Percentiles rank a stretch among this genome's conserved stretches.
Conservation (phyloP, 805 yeast genomes). For the Candida morakotiae region DNA sequence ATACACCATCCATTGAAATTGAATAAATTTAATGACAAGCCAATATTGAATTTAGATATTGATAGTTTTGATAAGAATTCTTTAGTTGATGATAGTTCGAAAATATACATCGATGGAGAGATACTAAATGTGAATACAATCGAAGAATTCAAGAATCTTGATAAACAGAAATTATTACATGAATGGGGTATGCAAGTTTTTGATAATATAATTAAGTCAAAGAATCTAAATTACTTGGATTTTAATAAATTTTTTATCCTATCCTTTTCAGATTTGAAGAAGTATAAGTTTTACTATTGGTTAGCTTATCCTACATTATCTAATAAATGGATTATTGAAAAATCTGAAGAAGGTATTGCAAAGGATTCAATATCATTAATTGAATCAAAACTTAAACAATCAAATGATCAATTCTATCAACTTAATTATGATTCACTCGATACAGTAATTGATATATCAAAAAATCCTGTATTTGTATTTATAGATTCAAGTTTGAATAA, state of each 20-base stretch:
- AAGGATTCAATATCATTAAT: not conserved
- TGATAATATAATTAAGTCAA: conserved; percentile 27
- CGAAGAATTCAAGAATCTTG: conserved; percentile 72
- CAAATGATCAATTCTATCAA: conserved; percentile 12
- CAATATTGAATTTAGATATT: conserved; percentile 31
- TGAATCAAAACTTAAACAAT: not conserved
- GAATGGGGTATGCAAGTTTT: conserved; percentile 28
- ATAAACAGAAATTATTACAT: conserved; percentile 58
- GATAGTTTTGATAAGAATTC: conserved; percentile 22
- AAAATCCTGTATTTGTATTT: conserved; percentile 20
- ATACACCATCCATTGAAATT: conserved; percentile 30
- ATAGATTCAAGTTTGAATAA: conserved; percentile 28
- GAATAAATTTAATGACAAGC: conserved; percentile 31
- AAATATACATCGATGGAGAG: conserved; percentile 27
- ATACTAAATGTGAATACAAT: conserved; percentile 70
- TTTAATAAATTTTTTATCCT: conserved; percentile 39
- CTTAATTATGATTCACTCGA: conserved; percentile 6
- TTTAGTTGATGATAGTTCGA: conserved; percentile 5
- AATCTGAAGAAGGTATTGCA: conserved; percentile 3
- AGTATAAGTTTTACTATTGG: conserved; percentile 89
- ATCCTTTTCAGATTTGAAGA: conserved; percentile 84
- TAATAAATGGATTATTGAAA: conserved; percentile 42
- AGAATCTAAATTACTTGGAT: conserved; percentile 20
- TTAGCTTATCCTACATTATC: conserved; percentile 68
- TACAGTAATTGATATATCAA: not conserved